A percentile compares a stretch with the other conserved stretches of the same genome.
Conservation (phyloP, 306 rosid genomes). For the Vigna angularis region DNA sequence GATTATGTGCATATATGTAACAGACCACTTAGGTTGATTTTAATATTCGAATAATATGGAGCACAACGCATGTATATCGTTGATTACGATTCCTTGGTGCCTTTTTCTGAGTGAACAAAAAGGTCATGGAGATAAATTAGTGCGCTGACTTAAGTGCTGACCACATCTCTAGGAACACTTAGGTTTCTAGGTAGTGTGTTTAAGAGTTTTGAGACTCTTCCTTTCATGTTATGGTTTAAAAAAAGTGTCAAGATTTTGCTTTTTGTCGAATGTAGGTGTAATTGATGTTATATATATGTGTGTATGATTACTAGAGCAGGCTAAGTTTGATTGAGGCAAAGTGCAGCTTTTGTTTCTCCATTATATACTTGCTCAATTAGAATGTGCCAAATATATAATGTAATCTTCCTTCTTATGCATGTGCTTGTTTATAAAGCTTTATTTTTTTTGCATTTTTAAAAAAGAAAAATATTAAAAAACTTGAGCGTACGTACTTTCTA, state of each 20-base stretch:
- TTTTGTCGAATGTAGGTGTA: neutral
- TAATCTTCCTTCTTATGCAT: neutral
- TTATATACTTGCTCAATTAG: neutral
- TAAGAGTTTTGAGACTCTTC: no score
- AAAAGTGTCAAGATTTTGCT: neutral
- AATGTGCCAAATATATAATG: neutral
- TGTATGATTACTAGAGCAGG: neutral
- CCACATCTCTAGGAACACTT: neutral
- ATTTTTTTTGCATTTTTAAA: neutral
- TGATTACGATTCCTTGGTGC: conserved; percentile 1
- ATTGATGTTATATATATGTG: neutral
- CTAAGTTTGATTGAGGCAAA: neutral
- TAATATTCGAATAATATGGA: neutral
- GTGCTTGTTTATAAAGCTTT: neutral
- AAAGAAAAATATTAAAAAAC: neutral
- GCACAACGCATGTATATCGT: conserved; percentile 1
- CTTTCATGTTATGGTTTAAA: neutral
- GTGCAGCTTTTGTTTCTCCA: neutral
- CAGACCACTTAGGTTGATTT: conserved; percentile 39
- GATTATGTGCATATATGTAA: conserved; percentile 42
- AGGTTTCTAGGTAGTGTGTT: no score
- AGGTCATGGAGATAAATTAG: conserved; percentile 32
- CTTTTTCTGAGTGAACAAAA: conserved; percentile 1
- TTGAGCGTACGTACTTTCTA: no score
- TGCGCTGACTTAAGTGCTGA: conserved; percentile 52